Conservation (phyloP, 108 stramenopile species). For the Fistulifera solaris region DNA sequence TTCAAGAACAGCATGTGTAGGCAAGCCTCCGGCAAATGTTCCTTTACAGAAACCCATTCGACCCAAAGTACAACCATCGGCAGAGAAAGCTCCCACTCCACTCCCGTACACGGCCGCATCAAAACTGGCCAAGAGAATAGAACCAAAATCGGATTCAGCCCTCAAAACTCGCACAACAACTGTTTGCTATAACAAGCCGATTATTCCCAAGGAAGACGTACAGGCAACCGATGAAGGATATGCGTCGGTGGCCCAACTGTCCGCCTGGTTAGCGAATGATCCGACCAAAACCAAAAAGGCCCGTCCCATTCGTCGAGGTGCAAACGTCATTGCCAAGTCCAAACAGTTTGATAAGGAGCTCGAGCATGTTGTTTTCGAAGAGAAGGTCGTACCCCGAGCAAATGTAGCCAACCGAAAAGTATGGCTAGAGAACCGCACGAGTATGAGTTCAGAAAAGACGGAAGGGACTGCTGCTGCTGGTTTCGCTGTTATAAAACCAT, state of each 20-base stretch:
- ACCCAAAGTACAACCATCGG: not conserved
- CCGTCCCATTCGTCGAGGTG: constrained; percentile 46
- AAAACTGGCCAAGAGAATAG: not conserved
- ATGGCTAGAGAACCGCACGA: constrained; percentile 3
- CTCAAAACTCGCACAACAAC: not conserved
- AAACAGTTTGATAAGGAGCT: constrained; percentile 55
- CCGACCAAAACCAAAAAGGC: constrained; percentile 64
- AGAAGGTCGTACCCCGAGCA: constrained; percentile 18
- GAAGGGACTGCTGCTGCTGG: no score
- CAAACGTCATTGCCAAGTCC: constrained; percentile 60
- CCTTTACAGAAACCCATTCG: constrained; percentile 6
- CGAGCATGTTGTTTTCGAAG: constrained; percentile 27
- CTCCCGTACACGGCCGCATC: not conserved
- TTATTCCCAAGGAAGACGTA: constrained; percentile 26
- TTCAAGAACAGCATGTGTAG: constrained; percentile 6
- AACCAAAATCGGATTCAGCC: not conserved
- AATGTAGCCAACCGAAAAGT: not conserved
- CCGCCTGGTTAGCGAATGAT: constrained; percentile 64
- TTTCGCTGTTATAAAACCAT: no score
- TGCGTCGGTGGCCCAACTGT: constrained; percentile 66
- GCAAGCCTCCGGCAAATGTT: not conserved
- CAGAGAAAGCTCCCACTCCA: constrained; percentile 5
- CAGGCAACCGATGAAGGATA: constrained; percentile 64
- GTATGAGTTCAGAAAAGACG: no score
- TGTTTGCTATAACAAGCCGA: not conserved